Conservation (phyloP, 345 rosid genomes). For the Dimocarpus longan region DNA sequence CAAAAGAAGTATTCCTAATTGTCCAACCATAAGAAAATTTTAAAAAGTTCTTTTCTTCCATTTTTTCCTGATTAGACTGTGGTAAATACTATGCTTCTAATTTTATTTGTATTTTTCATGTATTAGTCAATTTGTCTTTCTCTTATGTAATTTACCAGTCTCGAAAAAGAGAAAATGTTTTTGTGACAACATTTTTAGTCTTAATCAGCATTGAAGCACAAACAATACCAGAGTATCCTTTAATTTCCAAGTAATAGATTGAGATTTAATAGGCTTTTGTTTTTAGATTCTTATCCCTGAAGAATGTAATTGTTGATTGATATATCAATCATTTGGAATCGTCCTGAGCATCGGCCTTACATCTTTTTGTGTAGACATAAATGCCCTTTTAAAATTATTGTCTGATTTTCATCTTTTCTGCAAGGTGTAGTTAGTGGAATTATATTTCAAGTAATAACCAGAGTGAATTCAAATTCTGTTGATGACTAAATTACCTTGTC, state of each 20-base stretch:
- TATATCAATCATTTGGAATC: constrained; percentile 3
- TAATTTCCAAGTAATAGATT: neutral
- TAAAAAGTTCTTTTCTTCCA: neutral
- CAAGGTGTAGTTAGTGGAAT: neutral
- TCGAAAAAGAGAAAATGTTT: neutral
- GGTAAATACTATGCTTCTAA: neutral
- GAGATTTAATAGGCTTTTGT: neutral
- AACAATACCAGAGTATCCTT: neutral
- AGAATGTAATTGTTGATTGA: neutral
- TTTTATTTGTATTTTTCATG: neutral
- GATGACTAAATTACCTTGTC: neutral
- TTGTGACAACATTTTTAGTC: neutral
- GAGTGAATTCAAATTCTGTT: constrained; percentile 1
- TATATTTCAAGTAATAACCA: neutral
- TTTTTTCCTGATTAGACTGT: neutral
- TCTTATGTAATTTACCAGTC: neutral
- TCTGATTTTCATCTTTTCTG: too few species aligned
- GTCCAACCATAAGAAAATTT: neutral
- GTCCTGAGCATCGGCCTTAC: neutral
- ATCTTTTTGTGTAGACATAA: too few species aligned
- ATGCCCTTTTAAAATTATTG: neutral
- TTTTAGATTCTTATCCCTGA: neutral
- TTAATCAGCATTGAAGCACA: neutral
- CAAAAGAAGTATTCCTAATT: neutral
- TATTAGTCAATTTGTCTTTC: neutral